Evolutionary conservation across 768 basidiomycete species (phyloP), one percentile per base, ranked within the genome.

Genomic region (Hypholoma fasciculare): DNA sequence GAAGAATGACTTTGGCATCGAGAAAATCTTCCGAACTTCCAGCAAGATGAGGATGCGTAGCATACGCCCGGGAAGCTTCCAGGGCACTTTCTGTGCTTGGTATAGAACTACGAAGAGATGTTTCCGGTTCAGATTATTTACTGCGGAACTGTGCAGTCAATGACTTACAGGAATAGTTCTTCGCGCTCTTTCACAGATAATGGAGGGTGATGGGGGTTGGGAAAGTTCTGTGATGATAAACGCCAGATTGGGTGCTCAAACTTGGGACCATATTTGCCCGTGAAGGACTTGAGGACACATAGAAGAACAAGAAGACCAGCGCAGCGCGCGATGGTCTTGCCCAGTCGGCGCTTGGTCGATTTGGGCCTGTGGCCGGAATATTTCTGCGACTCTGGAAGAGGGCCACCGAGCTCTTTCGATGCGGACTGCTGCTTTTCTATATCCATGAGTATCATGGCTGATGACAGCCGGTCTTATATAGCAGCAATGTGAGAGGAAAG

Each of bases 31-130:
- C 81, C 3, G 71, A 59, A 19, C 86, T 85, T 8, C 89, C 89
- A 3, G 89, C 90, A 49, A 89, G 73, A 71, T 92, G 91, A 23
- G 90, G 88, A 60, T 87, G 85, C 2, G 82, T 81, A 1, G 88
- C 85, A 66, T 84, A 88, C 20, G 71, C 69, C 17, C 80, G 78
- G 19, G 88, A 88, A 5, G 82, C 76, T 27, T 74, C 76, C 1
- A 86, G 63, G 1, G 89, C 89, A 57, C 83, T 87, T 49, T 81
- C 78, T 5, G 76, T 64, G 59, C 76, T 80, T 1, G 88, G 89
- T 11, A 87, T 62, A 34, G 69, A 65, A n/a, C 68, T 69, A 38
- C 1, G n/a, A 17, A 42, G 40, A 11, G 34, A 39, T 9, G 30
- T 6, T 38, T 51, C 20, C n/a, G 20, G 19, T 17, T 50, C 34